These are phyloP conservation scores for Aspergillus egyptiacus DNA, from an alignment of 495 filamentous ascomycete genomes.

Conservation along the genomic window DNA sequence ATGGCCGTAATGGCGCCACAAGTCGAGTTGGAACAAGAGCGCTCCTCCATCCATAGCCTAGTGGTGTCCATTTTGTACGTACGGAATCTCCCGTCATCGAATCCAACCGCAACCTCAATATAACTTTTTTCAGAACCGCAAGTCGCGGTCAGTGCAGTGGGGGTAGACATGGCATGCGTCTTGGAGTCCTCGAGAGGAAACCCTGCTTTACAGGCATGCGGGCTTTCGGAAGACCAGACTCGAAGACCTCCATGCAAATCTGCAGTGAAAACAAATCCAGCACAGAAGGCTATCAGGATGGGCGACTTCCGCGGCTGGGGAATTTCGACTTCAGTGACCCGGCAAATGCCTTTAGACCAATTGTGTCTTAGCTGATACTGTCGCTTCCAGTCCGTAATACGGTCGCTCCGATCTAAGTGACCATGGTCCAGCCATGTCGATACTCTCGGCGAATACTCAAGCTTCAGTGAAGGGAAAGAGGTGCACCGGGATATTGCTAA, in stretches of 20 bases:
- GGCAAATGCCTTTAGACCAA: constrained; percentile 80
- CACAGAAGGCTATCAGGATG: constrained; percentile 64
- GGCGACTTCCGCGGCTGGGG: constrained; percentile 49
- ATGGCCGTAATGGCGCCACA: constrained; percentile 69
- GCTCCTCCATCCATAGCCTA: constrained; percentile 35
- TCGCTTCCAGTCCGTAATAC: constrained; percentile 72
- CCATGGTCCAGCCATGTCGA: constrained; percentile 81
- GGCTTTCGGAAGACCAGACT: constrained; percentile 66
- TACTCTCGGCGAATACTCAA: constrained; percentile 63
- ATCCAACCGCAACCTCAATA: constrained; percentile 59
- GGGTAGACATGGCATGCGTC: constrained; percentile 27
- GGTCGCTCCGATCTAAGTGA: constrained; percentile 47
- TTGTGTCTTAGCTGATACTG: constrained; percentile 89
- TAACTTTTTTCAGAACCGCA: constrained; percentile 24
- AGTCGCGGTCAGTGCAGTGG: constrained; percentile 66
- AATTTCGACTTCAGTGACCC: constrained; percentile 69
- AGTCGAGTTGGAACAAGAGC: constrained; percentile 47
- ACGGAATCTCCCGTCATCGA: constrained; percentile 66
- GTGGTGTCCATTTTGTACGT: constrained; percentile 55
- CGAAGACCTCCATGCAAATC: constrained; percentile 63
- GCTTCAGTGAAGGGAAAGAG: constrained; percentile 27
- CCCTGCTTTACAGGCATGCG: constrained; percentile 34
- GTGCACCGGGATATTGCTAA: constrained; percentile 61
- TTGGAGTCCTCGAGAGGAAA: constrained; percentile 16
- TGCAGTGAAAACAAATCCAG: constrained; percentile 73